Evolutionary conservation across 2,329 filamentous ascomycete genomes (phyloP).

Genomic region (Pyrenophora seminiperda): DNA sequence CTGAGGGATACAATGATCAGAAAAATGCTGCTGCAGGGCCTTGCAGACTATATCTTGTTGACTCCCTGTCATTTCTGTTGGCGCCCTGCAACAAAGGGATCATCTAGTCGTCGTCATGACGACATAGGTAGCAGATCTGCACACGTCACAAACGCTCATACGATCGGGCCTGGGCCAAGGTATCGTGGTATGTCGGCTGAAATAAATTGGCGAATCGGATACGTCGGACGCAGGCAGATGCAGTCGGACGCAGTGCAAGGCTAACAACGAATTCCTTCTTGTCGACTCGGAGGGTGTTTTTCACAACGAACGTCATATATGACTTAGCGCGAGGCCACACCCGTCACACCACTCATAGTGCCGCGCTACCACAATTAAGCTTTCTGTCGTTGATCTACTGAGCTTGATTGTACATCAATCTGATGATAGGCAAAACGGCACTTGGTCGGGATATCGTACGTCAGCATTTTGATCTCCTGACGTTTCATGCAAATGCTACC

Average conservation of each 20-base stretch:
- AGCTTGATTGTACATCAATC: constrained; percentile 18
- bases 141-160: too few relatives aligned
- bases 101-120: not conserved
- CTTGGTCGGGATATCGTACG: not conserved
- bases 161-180: too few relatives aligned
- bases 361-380: constrained; percentile 7
- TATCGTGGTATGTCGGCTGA: too few relatives aligned
- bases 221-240: too few relatives aligned
- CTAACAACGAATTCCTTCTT: too few relatives aligned
- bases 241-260: too few relatives aligned
- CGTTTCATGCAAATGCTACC: too few relatives aligned
- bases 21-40: too few relatives aligned
- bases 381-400: constrained; percentile 13
- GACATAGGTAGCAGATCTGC: not conserved
- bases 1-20: too few relatives aligned
- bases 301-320: too few relatives aligned
- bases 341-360: not conserved
- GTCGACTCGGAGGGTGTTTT: not conserved
- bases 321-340: not conserved
- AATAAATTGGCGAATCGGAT: too few relatives aligned
- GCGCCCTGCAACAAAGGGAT: not conserved
- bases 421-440: not conserved
- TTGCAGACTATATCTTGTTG: not conserved
- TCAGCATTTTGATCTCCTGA: not conserved
- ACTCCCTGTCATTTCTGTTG: too few relatives aligned